Percentiles rank a stretch among this genome's conserved stretches.
Conservation (phyloP, 345 rosid species). For the Tarenaya hassleriana region DNA sequence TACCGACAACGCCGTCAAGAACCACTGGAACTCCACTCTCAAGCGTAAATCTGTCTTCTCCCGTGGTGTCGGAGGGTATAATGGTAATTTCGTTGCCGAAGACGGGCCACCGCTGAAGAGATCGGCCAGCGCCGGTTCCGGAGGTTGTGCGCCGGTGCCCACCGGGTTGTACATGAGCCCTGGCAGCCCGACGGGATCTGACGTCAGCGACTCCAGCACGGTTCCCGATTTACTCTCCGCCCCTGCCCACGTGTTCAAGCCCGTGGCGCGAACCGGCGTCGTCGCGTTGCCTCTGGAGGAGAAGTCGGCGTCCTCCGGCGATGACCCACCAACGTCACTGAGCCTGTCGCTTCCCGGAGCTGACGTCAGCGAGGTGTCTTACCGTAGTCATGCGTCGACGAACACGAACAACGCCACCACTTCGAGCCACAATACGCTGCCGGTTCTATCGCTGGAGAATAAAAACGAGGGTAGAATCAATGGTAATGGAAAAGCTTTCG, state of each 20-base stretch:
- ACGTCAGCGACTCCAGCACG: constrained; percentile 51
- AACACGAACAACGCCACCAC: not conserved
- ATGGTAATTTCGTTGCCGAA: constrained; percentile 28
- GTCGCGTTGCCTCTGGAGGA: constrained; percentile 29
- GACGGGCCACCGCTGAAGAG: constrained; percentile 54
- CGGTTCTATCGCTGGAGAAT: constrained; percentile 25
- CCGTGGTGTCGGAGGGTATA: constrained; percentile 27
- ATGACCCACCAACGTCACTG: constrained; percentile 55
- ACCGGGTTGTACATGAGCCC: constrained; percentile 59
- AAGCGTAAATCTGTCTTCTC: constrained; percentile 54
- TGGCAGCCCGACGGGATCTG: constrained; percentile 56
- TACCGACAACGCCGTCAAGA: constrained; percentile 87
- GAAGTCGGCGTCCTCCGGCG: constrained; percentile 36
- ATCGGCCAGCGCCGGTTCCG: constrained; percentile 50
- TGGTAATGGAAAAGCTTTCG: constrained; percentile 28
- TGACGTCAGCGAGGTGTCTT: constrained; percentile 37
- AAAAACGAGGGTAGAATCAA: constrained; percentile 17
- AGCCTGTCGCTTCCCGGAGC: constrained; percentile 60
- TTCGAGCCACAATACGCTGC: constrained; percentile 14
- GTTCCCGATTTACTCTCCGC: constrained; percentile 34
- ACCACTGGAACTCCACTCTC: constrained; percentile 94
- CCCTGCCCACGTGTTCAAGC: constrained; percentile 31
- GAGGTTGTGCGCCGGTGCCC: constrained; percentile 26
- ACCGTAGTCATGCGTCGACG: not conserved
- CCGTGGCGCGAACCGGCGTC: constrained; percentile 44